These are phyloP conservation scores for Stevia rebaudiana DNA, from an alignment of 140 eudicot genomes.

Conservation along the genomic window DNA sequence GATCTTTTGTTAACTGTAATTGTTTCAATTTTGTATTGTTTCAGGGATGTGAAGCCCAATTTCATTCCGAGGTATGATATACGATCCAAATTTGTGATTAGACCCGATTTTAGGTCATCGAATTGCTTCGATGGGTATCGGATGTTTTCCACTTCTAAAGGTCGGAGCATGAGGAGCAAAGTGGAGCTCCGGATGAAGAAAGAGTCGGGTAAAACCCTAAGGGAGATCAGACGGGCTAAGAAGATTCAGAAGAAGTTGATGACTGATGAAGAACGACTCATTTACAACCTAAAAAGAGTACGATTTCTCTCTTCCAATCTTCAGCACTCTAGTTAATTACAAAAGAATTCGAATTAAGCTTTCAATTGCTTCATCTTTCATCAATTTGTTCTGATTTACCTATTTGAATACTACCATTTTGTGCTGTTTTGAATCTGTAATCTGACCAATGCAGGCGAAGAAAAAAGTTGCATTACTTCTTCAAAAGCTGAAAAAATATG, in stretches of 20 bases:
- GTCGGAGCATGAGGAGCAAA: conserved; percentile 89
- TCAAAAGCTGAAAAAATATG: conserved; percentile 94
- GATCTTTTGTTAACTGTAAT: not conserved
- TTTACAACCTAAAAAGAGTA: conserved; percentile 84
- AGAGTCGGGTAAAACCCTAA: conserved; percentile 81
- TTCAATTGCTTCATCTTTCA: not conserved
- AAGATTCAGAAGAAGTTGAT: conserved; percentile 77
- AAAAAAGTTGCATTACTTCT: conserved; percentile 95
- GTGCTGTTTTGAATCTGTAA: too few species aligned
- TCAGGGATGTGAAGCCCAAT: conserved; percentile 43
- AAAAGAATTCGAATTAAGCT: not conserved
- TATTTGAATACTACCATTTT: not conserved
- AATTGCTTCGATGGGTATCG: conserved; percentile 40
- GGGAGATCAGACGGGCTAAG: conserved; percentile 74
- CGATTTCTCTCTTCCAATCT: conserved; percentile 8
- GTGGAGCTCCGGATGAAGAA: conserved; percentile 83
- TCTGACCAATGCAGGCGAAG: conserved; percentile 85
- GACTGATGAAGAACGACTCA: conserved; percentile 93
- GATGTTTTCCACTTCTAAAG: conserved; percentile 48
- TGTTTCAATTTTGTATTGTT: conserved; percentile 9
- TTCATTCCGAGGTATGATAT: conserved; percentile 15
- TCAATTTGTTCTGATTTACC: conserved; percentile 5
- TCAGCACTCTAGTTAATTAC: not conserved
- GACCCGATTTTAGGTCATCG: conserved; percentile 19
- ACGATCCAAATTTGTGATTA: not conserved